phyloP scores from a whole-genome alignment of 2,329 filamentous ascomycete species.

The Pseudogymnoascus sp. region DNA sequence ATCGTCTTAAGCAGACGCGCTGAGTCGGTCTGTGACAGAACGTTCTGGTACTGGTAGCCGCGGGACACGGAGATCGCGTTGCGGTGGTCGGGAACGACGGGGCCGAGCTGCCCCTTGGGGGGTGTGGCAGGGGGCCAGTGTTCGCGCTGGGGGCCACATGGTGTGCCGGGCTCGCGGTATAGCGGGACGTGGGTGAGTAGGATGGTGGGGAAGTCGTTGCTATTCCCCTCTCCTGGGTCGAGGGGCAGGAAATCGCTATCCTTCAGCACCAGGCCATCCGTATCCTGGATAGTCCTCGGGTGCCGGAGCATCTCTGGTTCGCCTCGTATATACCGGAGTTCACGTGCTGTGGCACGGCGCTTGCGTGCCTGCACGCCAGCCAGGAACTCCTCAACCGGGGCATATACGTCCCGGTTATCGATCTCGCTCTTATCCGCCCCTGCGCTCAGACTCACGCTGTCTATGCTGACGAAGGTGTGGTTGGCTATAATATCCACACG shows the following conservation, averaged over 20 bases:
- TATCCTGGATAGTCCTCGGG: constrained; percentile 51
- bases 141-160: constrained; percentile 81
- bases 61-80: constrained; percentile 70
- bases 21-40: constrained; percentile 70
- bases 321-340: constrained; percentile 58
- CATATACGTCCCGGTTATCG: constrained; percentile 57
- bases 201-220: constrained; percentile 72
- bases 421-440: constrained; percentile 39
- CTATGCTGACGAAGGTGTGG: constrained; percentile 88
- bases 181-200: constrained; percentile 87
- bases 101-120: constrained; percentile 47
- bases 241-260: constrained; percentile 33
- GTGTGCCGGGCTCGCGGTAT: constrained; percentile 71
- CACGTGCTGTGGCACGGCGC: constrained; percentile 58
- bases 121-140: constrained; percentile 65
- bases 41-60: constrained; percentile 97
- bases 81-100: constrained; percentile 54
- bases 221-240: constrained; percentile 37
- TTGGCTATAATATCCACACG: constrained; percentile 87
- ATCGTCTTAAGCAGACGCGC: constrained; percentile 66
- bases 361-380: constrained; percentile 57
- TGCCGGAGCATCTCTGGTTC: constrained; percentile 44
- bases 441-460: constrained; percentile 81
- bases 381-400: constrained; percentile 69
- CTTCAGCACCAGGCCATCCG: constrained; percentile 29